Evolutionary conservation across 2,329 filamentous ascomycete species (phyloP), one percentile per base, ranked within the genome.

Genomic region (Neonectria coccinea): DNA sequence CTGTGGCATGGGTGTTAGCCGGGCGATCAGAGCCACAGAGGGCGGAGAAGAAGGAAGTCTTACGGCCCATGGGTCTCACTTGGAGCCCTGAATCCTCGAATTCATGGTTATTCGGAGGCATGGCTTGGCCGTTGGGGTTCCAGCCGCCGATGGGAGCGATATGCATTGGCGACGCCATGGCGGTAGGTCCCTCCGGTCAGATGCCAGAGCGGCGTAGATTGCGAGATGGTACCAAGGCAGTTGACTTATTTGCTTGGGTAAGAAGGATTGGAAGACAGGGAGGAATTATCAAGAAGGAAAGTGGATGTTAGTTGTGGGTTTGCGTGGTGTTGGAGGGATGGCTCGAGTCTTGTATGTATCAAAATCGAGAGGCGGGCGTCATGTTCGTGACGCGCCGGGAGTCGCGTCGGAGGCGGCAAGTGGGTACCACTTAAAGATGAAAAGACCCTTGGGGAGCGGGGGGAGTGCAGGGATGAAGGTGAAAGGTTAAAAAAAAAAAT

Each of bases 11-110:
- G 12, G 22, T 48, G 71, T 73, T 68, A 73, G 73, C 62, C 22
- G 70, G 51, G 12, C 18, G 57, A 67, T 47, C 7, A 53, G 41
- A 61, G 25, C 27, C 27, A 55, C 11, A 55, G 20, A 36, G 50
- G 41, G 55, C 55, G 55, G 25, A 62, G 51, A 64, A 45, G 55
- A 55, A 58, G 58, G 69, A 50, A 62, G n/a, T 54, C 89, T 78
- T 88, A 92, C 89, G 84, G 80, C 89, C 89, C 88, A 92, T 91
- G 45, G 84, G 82, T 74, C 86, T 88, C 77, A 86, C 77, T 75
- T 88, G 85, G 63, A 89, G 80, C 67, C 87, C 88, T 69, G 77
- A 74, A 53, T 84, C 82, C 56, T 82, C 82, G 41, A 68, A 57
- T 42, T 78, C 74, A 58, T 67, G 75, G 25, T 70, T 57, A 60